phyloP scores from a whole-genome alignment of 257 asterid species.

The Solanum etuberosum region DNA sequence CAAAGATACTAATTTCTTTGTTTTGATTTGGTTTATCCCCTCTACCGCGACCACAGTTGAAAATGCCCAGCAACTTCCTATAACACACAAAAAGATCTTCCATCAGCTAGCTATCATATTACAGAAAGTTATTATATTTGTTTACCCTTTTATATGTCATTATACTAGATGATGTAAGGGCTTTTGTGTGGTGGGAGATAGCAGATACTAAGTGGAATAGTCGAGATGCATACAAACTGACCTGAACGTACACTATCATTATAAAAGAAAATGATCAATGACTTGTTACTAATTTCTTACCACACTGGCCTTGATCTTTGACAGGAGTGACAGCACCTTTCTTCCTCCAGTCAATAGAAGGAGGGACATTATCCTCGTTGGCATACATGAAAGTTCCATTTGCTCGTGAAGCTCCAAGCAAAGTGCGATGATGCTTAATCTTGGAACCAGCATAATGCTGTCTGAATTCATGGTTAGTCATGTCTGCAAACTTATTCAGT shows the following conservation, averaged over 20 bases:
- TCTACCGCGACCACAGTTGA: conserved; percentile 79
- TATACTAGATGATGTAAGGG: not conserved
- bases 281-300: conserved; percentile 21
- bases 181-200: not conserved
- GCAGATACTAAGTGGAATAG: not conserved
- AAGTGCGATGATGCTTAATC: conserved; percentile 56
- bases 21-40: conserved; percentile 71
- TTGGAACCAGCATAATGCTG: conserved; percentile 49
- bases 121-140: not conserved
- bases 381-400: conserved; percentile 48
- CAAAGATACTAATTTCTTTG: conserved; percentile 49
- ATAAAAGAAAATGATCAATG: not conserved
- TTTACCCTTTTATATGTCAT: not conserved
- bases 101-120: not conserved
- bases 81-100: not conserved
- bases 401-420: conserved; percentile 23
- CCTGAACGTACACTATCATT: not conserved
- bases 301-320: conserved; percentile 90
- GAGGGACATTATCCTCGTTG: conserved; percentile 35
- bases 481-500: conserved; percentile 76
- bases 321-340: conserved; percentile 59
- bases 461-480: conserved; percentile 83
- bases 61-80: conserved; percentile 98
- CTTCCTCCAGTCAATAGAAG: conserved; percentile 79
- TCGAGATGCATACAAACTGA: not conserved